These are phyloP conservation scores for Solanum verrucosum DNA, from an alignment of 257 asterid genomes.

Conservation along the genomic window DNA sequence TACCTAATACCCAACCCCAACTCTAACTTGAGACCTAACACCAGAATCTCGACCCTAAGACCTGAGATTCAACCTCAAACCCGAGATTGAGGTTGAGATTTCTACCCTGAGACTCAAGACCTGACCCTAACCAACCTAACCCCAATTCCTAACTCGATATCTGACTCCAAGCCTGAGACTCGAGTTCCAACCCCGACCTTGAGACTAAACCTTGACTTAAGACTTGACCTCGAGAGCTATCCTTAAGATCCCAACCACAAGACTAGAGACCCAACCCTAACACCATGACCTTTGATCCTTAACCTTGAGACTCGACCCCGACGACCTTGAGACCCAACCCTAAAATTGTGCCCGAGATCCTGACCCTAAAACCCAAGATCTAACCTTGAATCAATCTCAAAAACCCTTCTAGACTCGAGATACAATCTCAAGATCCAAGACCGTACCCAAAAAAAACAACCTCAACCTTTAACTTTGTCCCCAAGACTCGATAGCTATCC, in stretches of 20 bases:
- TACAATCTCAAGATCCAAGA: too few relatives aligned
- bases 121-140: neutral
- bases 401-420: too few relatives aligned
- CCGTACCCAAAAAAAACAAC: too few relatives aligned
- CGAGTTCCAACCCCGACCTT: too few relatives aligned
- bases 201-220: neutral
- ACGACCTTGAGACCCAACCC: neutral
- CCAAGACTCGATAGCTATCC: too few relatives aligned
- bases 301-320: neutral
- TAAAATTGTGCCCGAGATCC: neutral
- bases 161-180: too few relatives aligned
- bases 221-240: neutral
- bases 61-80: neutral
- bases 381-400: too few relatives aligned
- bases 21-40: neutral
- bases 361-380: neutral
- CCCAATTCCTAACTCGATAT: too few relatives aligned
- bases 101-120: neutral
- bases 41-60: neutral
- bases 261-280: neutral
- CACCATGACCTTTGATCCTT: neutral
- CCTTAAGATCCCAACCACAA: neutral
- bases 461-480: neutral
- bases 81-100: neutral
- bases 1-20: too few relatives aligned